Evolutionary conservation across 2,329 filamentous ascomycete genomes (phyloP).

Genomic region (Phyllosticta capitalensis): DNA sequence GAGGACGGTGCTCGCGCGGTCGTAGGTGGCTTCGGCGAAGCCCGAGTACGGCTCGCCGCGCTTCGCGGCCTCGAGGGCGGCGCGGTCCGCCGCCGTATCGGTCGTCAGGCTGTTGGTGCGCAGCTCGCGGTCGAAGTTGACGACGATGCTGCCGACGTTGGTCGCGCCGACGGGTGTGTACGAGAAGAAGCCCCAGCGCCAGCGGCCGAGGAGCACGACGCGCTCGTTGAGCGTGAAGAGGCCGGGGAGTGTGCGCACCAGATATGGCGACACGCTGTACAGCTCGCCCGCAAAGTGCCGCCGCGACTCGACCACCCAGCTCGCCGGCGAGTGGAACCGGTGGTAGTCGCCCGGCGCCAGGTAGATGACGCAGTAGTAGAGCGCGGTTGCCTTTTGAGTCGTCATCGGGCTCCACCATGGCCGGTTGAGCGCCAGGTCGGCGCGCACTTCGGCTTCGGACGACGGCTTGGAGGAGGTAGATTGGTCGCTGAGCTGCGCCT

Average conservation of each 20-base stretch:
- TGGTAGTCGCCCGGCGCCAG: slow-evolving; percentile 97
- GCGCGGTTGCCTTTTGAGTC: slow-evolving; percentile 46
- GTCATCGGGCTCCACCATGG: slow-evolving; percentile 38
- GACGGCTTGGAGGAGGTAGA: slow-evolving; percentile 56
- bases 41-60: slow-evolving; percentile 79
- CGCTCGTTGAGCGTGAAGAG: slow-evolving; percentile 96
- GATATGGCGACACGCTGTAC: slow-evolving; percentile 88
- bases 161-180: slow-evolving; percentile 94
- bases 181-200: slow-evolving; percentile 96
- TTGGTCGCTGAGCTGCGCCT: slow-evolving; percentile 58
- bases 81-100: slow-evolving; percentile 81
- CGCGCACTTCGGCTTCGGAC: slow-evolving; percentile 75
- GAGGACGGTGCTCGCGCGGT: slow-evolving; percentile 64
- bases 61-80: slow-evolving; percentile 66
- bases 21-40: slow-evolving; percentile 86
- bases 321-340: slow-evolving; percentile 89
- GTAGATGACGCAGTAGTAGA: slow-evolving; percentile 94
- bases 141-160: slow-evolving; percentile 90
- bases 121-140: slow-evolving; percentile 94
- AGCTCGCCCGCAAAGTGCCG: slow-evolving; percentile 97
- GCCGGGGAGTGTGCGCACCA: slow-evolving; percentile 84
- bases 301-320: slow-evolving; percentile 88
- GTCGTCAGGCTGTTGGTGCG: slow-evolving; percentile 87
- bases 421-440: slow-evolving; percentile 64
- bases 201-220: slow-evolving; percentile 83